phyloP scores from a whole-genome alignment of 176 grass and related monocot species.

The Oryza nivara region DNA sequence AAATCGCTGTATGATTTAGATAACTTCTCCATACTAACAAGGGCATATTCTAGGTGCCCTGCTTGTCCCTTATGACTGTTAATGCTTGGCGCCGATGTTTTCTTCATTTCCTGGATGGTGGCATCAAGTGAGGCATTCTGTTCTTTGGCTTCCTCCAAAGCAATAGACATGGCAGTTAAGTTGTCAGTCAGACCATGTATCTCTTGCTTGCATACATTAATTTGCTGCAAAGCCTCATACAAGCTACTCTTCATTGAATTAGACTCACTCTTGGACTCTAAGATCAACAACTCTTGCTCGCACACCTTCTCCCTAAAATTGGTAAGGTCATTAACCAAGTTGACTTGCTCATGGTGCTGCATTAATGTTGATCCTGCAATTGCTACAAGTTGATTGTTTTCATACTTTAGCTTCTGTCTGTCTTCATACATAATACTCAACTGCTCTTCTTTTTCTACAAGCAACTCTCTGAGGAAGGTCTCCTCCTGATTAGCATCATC shows the following conservation, averaged over 20 bases:
- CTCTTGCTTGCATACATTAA: conserved; percentile 57
- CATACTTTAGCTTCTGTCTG: conserved; percentile 66
- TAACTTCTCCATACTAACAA: conserved; percentile 48
- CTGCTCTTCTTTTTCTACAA: conserved; percentile 60
- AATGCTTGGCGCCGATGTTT: conserved; percentile 25
- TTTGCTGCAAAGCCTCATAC: conserved; percentile 60
- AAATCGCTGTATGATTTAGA: conserved; percentile 56
- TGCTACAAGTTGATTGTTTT: conserved; percentile 63
- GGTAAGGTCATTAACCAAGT: conserved; percentile 56
- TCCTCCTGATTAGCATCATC: conserved; percentile 55
- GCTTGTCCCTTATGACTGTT: conserved; percentile 31
- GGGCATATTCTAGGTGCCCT: conserved; percentile 40
- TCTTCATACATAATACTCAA: conserved; percentile 48
- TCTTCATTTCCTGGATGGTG: conserved; percentile 64
- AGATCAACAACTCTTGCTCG: conserved; percentile 59
- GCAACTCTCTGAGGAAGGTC: conserved; percentile 46
- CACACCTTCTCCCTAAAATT: conserved; percentile 66
- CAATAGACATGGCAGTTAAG: conserved; percentile 44
- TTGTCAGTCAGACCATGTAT: conserved; percentile 54
- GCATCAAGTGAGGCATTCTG: conserved; percentile 58
- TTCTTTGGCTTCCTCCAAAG: conserved; percentile 59
- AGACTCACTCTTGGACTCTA: conserved; percentile 61
- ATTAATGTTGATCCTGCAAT: conserved; percentile 59
- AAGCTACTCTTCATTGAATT: conserved; percentile 60
- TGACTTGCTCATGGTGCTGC: conserved; percentile 71